Evolutionary conservation across 2,329 filamentous ascomycete genomes (phyloP).

Genomic region (Arthrobotrys pseudoclavata): DNA sequence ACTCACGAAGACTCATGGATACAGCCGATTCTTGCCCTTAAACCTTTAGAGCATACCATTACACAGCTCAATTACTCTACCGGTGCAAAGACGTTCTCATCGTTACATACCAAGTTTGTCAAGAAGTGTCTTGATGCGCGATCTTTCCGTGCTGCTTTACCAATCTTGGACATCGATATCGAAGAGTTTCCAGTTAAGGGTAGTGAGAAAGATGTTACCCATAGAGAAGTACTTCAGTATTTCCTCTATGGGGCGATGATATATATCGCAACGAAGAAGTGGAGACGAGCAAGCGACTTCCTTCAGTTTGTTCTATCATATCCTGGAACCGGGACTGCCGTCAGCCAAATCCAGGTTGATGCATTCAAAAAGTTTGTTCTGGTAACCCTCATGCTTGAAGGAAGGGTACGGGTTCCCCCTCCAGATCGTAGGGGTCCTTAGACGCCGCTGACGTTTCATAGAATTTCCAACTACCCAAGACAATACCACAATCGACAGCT

Average conservation of each 20-base stretch:
- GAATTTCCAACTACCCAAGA: slow-evolving; percentile 57
- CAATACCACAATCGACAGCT: slow-evolving; percentile 26
- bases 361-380: slow-evolving; percentile 94
- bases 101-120: slow-evolving; percentile 63
- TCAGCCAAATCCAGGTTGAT: slow-evolving; percentile 70
- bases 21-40: slow-evolving; percentile 63
- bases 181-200: slow-evolving; percentile 62
- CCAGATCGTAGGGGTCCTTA: slow-evolving; percentile 15
- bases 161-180: slow-evolving; percentile 63
- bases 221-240: slow-evolving; percentile 63
- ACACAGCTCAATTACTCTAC: slow-evolving; percentile 63
- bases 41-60: slow-evolving; percentile 63
- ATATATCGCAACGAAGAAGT: slow-evolving; percentile 64
- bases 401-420: slow-evolving; percentile 69
- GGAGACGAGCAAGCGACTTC: slow-evolving; percentile 63
- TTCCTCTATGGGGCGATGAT: slow-evolving; percentile 64
- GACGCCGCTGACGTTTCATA: slow-evolving; percentile 23
- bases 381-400: slow-evolving; percentile 78
- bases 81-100: slow-evolving; percentile 62
- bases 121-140: slow-evolving; percentile 63
- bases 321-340: slow-evolving; percentile 60
- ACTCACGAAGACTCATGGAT: slow-evolving; percentile 9
- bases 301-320: slow-evolving; percentile 63
- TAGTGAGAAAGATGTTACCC: slow-evolving; percentile 61
- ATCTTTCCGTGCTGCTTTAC: slow-evolving; percentile 63